Conservation (phyloP, 1,284 basidiomycete species). For the Ustilago shanxiensis region DNA sequence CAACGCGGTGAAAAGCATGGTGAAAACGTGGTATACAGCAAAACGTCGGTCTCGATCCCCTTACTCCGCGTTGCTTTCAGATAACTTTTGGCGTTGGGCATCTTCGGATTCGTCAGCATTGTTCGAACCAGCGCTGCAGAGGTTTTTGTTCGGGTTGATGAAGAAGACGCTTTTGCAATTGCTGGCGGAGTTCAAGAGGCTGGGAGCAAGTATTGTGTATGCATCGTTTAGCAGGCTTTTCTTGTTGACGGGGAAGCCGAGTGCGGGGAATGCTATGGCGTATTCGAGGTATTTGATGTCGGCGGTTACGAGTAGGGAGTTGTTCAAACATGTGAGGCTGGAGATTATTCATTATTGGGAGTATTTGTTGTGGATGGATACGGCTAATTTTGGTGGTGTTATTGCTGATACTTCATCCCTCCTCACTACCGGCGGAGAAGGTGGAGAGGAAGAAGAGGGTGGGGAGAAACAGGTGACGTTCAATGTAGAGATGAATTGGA, state of each 20-base stretch:
- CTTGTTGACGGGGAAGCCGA: conserved; percentile 92
- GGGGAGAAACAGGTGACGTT: conserved; percentile 26
- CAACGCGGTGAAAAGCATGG: conserved; percentile 85
- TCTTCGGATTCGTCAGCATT: conserved; percentile 84
- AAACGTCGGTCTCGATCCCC: conserved; percentile 77
- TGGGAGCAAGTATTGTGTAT: conserved; percentile 89
- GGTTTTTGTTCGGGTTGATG: conserved; percentile 96
- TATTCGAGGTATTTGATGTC: conserved; percentile 93
- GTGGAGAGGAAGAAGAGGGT: conserved; percentile 74
- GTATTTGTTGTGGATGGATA: conserved; percentile 94
- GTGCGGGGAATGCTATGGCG: conserved; percentile 90
- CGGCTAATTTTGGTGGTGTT: conserved; percentile 91
- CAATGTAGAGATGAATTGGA: conserved; percentile 87
- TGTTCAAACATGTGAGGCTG: conserved; percentile 93
- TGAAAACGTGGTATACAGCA: conserved; percentile 93
- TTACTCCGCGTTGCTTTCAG: conserved; percentile 73
- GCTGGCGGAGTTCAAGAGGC: conserved; percentile 93
- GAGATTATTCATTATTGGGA: conserved; percentile 93
- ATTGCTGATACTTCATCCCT: conserved; percentile 72
- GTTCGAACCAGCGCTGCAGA: conserved; percentile 93
- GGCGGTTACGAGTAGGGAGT: conserved; percentile 91
- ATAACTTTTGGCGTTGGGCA: conserved; percentile 99
- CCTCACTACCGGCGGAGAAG: conserved; percentile 68
- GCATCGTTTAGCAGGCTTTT: conserved; percentile 94
- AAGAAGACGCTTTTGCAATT: conserved; percentile 97